phyloP scores from a whole-genome alignment of 805 yeast genomes.

The Barnettozyma salicaria region DNA sequence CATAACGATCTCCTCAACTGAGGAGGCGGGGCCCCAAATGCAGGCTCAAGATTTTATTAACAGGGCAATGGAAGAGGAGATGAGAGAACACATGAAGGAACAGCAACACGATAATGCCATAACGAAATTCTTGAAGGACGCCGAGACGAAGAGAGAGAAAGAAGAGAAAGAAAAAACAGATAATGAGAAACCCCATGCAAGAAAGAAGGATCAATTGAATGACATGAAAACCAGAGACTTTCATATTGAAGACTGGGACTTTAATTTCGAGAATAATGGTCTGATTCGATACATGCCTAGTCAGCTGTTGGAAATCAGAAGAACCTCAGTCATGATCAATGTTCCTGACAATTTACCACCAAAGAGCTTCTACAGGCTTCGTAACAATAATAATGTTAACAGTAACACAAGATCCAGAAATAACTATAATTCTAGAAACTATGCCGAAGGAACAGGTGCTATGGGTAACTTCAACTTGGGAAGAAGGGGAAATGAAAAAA shows the following conservation, averaged over 20 bases:
- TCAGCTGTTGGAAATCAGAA: constrained; percentile 15
- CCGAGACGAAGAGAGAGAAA: constrained; percentile 22
- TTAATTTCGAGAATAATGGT: constrained; percentile 10
- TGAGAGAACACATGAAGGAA: constrained; percentile 5
- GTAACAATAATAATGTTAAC: constrained; percentile 3
- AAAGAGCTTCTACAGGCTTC: constrained; percentile 20
- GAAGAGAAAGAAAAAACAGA: constrained; percentile 14
- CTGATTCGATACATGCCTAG: constrained; percentile 21
- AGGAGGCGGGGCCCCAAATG: background rate
- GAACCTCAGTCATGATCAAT: constrained; percentile 11
- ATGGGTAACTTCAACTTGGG: constrained; percentile 28
- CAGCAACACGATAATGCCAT: constrained; percentile 20
- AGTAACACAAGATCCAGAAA: constrained; percentile 10
- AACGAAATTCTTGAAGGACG: constrained; percentile 22
- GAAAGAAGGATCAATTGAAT: constrained; percentile 7
- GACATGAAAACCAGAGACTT: constrained; percentile 14
- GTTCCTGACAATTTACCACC: constrained; percentile 20
- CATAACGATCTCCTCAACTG: constrained; percentile 11
- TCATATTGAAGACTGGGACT: constrained; percentile 20
- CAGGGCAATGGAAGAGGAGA: constrained; percentile 9
- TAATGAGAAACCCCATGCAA: constrained; percentile 1
- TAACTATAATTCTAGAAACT: constrained; percentile 11
- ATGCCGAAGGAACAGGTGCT: constrained; percentile 21
- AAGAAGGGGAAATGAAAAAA: constrained; percentile 9
- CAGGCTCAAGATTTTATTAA: constrained; percentile 11